Conservation (phyloP, 1,284 basidiomycete genomes). For the Austroboletus rostrupii region DNA sequence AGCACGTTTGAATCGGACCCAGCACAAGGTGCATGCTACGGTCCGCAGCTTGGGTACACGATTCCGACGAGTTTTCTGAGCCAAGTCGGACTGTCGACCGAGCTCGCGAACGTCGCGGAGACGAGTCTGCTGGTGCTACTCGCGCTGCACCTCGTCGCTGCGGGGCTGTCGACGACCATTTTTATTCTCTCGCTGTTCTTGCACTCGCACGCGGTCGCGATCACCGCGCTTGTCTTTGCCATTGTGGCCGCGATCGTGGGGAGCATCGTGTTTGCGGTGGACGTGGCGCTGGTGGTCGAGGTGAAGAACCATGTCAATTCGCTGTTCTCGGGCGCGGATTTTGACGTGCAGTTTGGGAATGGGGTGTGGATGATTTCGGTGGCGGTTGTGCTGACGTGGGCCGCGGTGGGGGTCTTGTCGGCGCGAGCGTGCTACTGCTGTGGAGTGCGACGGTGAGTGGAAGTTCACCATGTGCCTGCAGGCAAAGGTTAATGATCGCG, state of each 20-base stretch:
- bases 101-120: conserved; percentile 43
- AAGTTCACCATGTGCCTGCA: neutral
- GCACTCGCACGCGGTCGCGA: conserved; percentile 49
- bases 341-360: conserved; percentile 58
- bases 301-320: conserved; percentile 42
- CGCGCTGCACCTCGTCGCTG: conserved; percentile 61
- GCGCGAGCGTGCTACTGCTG: conserved; percentile 66
- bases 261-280: conserved; percentile 53
- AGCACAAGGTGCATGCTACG: conserved; percentile 44
- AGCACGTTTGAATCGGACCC: conserved; percentile 11
- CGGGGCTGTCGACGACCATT: conserved; percentile 52
- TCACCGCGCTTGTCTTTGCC: conserved; percentile 55
- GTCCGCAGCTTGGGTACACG: conserved; percentile 55
- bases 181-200: conserved; percentile 56
- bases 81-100: conserved; percentile 41
- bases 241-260: conserved; percentile 52
- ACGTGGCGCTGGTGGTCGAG: conserved; percentile 55
- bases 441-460: conserved; percentile 44
- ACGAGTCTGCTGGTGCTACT: conserved; percentile 55
- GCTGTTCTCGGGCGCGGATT: conserved; percentile 36
- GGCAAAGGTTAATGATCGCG: conserved; percentile 6
- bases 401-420: conserved; percentile 55
- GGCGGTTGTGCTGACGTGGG: conserved; percentile 53
- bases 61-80: conserved; percentile 40
- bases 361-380: conserved; percentile 67